Base-by-base conservation (phyloP, 768 basidiomycete genomes). In the Rubroboletus pulcherrimus region DNA sequence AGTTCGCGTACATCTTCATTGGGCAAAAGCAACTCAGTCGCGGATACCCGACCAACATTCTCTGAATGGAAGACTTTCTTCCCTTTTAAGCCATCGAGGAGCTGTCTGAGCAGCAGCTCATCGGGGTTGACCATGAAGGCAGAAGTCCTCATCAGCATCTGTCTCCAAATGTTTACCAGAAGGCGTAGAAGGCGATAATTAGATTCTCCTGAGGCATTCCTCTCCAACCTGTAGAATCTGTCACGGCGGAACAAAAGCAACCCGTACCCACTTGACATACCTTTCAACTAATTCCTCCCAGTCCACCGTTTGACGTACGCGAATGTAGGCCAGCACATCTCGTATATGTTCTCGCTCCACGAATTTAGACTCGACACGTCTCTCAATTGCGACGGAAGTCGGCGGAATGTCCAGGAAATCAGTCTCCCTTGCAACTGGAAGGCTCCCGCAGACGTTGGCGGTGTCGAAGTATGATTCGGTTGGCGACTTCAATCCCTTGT, bases 11-110 rank as follows among this genome's bases (percentile, higher is more conserved):
- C 79, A 2, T 77, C 73, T 31, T 84, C 84, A 0, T 81, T 60
- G 1, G 95, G 96, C 62, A 95, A 90, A 66, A 94, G 96, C 10
- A 98, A 72, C 52, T 91, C 82, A n/a, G 44, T 49, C 19, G 41
- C 54, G 15, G 55, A 49, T 37, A 30, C 30, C 39, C 14, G 56
- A 30, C 52, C 47, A 34, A 47, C 47, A 15, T 12, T 21, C 14
- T 46, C 15, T 12, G 61, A 59, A 35, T 21, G 49, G n/a, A 62
- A 62, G 4, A 60, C 15, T 39, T 17, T 37, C 21, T 35, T 59
- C 39, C 11, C 30, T 47, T 21, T 53, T 33, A 57, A 43, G 35
- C 50, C 52, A n/a, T 19, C n/a, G 12, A 40, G 51, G 1, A 26
- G 3, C 26, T 26, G 26, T 26, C 1, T 26, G 26, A 26, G 26